Evolutionary conservation across 495 filamentous ascomycete genomes (phyloP), one percentile per base, ranked within the genome.

Genomic region (Penicillium pancosmium): DNA sequence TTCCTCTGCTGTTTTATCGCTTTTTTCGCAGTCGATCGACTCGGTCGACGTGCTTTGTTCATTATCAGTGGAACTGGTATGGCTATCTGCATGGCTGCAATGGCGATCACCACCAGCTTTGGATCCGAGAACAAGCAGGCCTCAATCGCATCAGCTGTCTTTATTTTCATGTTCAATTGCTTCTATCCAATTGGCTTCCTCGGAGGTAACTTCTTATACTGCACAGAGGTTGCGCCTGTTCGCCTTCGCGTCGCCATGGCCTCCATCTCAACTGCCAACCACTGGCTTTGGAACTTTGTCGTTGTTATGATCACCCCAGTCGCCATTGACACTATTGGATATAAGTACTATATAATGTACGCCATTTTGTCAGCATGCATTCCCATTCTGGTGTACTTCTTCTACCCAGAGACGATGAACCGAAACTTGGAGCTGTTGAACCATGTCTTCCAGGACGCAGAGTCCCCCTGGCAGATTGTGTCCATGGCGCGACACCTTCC

Each of bases 281-380:
- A 82, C 64, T 84, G 82, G 82, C 62, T 80, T 19, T 80, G 71
- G 59, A 69, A 73, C 55, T 69, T 66, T n/a, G 47, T 65, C 25
- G 79, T 88, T 34, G 84, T 84, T 35, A 77, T 82, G 69, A 77
- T 85, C 54, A 87, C 83, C 0, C 83, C 81, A 0, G 64, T 77
- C 21, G 82, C 81, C 5, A 79, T 85, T 33, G 68, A 75, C n/a
- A 76, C 66, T 38, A 66, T 86, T 9, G 73, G 74, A 0, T 85
- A 79, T 73, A 63, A 72, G 36, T 85, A 84, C 67, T 88, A 82
- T 62, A 78, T 86, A 55, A 78, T 86, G 38, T 88, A 85, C 50
- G 57, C 68, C n/a, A 57, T 68, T 2, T 62, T 76, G 6, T 52
- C 71, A 46, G 50, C 64, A 52, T 58, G 54, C 35, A 68, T 72